Conservation (phyloP, 129 eudicot species). For the Erigeron canadensis region DNA sequence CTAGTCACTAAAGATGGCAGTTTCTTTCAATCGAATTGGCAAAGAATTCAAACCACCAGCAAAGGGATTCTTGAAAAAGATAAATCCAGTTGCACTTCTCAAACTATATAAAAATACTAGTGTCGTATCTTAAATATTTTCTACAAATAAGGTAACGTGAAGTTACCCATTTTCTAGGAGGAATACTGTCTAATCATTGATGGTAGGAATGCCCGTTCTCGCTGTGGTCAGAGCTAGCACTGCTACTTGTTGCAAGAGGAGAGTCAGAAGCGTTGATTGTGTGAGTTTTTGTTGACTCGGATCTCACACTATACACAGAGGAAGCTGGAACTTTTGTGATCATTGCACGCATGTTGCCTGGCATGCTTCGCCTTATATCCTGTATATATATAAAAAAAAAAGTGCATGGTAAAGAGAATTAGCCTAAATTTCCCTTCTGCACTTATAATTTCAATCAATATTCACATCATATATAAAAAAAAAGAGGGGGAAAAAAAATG, state of each 20-base stretch:
- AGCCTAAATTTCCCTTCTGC: not conserved
- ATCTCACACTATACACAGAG: conserved; percentile 52
- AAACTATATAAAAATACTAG: not conserved
- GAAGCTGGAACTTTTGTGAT: conserved; percentile 66
- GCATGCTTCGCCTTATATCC: conserved; percentile 84
- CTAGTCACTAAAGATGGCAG: conserved; percentile 14
- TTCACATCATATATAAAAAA: not conserved
- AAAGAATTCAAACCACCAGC: conserved; percentile 30
- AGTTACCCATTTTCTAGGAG: conserved; percentile 13
- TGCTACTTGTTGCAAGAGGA: conserved; percentile 67
- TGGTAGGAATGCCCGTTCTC: conserved; percentile 13
- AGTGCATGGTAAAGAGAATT: not conserved
- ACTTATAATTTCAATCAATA: not conserved
- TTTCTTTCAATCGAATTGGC: conserved; percentile 1
- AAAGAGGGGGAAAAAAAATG: not conserved
- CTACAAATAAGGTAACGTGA: conserved; percentile 21
- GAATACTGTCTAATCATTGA: conserved; percentile 22
- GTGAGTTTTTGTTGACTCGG: conserved; percentile 46
- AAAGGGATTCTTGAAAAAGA: conserved; percentile 40
- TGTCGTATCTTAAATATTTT: not conserved
- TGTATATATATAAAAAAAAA: conserved; percentile 35
- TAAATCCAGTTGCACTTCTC: conserved; percentile 39
- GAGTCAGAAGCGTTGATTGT: conserved; percentile 52
- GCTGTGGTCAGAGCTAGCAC: conserved; percentile 62
- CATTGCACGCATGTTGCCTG: conserved; percentile 55